Evolutionary conservation across 2,329 filamentous ascomycete genomes (phyloP).

Genomic region (Paecilomyces variotii): DNA sequence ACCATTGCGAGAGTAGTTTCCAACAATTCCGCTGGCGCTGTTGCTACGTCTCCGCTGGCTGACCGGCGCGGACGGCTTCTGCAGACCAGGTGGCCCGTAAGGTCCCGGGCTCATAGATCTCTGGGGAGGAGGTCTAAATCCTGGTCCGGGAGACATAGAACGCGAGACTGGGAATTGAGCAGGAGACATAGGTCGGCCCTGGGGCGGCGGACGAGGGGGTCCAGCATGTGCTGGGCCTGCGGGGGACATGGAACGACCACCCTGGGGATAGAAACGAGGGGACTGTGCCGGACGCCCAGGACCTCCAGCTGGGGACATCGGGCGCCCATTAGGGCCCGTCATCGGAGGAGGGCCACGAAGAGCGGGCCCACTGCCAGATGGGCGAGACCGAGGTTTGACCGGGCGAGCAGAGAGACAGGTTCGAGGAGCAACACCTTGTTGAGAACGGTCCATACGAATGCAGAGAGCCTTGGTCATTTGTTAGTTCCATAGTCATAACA

Average conservation of each 20-base stretch:
- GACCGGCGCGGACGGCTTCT: conserved; percentile 31
- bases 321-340: conserved; percentile 28
- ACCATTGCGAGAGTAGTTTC: conserved; percentile 11
- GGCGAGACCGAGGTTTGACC: conserved; percentile 67
- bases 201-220: conserved; percentile 17
- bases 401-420: conserved; percentile 89
- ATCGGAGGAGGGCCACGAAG: conserved; percentile 25
- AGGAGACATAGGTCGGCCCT: conserved; percentile 22
- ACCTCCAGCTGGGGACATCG: conserved; percentile 37
- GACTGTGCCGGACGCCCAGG: conserved; percentile 10
- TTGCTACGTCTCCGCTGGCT: conserved; percentile 36
- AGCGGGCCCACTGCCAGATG: conserved; percentile 25
- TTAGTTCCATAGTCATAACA: conserved; percentile 21
- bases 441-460: conserved; percentile 78
- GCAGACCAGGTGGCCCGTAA: conserved; percentile 34
- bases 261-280: conserved; percentile 13
- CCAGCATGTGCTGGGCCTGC: conserved; percentile 20
- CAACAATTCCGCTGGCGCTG: conserved; percentile 29
- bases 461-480: conserved; percentile 64
- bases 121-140: conserved; percentile 15
- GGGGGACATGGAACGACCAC: conserved; percentile 24
- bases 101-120: conserved; percentile 36
- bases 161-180: conserved; percentile 27
- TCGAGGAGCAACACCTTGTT: conserved; percentile 87
- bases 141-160: conserved; percentile 26